These are phyloP conservation scores for Endocarpon pusillum DNA, from an alignment of 495 filamentous ascomycete species.

Conservation along the genomic window DNA sequence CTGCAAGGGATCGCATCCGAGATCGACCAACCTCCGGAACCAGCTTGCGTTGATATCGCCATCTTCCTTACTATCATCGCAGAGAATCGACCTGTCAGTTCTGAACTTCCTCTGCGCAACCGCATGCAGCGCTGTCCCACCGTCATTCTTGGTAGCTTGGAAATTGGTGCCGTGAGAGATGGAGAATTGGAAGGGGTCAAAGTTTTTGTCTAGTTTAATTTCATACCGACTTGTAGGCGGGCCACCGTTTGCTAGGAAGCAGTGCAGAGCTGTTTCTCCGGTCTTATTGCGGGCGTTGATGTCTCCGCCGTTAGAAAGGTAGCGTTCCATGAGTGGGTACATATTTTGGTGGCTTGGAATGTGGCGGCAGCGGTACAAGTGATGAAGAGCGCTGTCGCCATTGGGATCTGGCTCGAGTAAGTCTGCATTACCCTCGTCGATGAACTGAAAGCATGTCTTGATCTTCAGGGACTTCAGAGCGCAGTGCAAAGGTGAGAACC, in stretches of 20 bases:
- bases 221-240: not conserved
- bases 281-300: constrained; percentile 9
- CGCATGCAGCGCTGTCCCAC: constrained; percentile 8
- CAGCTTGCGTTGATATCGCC: not conserved
- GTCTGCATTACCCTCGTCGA: not conserved
- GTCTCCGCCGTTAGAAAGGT: constrained; percentile 8
- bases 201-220: not conserved
- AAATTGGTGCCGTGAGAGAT: not conserved
- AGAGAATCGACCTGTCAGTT: not conserved
- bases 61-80: not conserved
- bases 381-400: not conserved
- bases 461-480: not conserved
- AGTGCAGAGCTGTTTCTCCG: constrained; percentile 17
- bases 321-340: not conserved
- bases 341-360: too few species aligned
- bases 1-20: constrained; percentile 1
- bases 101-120: constrained; percentile 1
- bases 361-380: not conserved
- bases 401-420: not conserved
- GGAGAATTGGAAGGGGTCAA: not conserved
- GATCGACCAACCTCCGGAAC: constrained; percentile 3
- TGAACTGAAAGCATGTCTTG: not conserved
- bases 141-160: constrained; percentile 7
- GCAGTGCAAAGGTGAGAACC: not conserved
- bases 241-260: constrained; percentile 5